Percentiles rank a stretch among this genome's conserved stretches.
Conservation (phyloP, 768 basidiomycete species). For the Russula earlei region DNA sequence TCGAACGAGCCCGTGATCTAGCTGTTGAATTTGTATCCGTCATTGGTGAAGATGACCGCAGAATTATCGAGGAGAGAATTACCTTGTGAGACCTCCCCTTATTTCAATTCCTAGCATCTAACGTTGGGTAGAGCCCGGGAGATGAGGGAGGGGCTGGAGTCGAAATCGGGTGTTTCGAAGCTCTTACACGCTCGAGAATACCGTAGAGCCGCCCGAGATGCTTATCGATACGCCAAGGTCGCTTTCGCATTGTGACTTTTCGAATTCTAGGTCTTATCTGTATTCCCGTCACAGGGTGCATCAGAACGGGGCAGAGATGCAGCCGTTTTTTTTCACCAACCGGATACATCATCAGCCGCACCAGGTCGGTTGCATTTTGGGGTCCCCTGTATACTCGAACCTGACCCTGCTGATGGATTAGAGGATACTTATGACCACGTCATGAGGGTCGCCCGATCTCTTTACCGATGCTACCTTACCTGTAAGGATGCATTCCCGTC, state of each 20-base stretch:
- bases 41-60: neutral
- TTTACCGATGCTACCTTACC: neutral
- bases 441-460: neutral
- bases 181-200: neutral
- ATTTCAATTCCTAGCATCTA: neutral
- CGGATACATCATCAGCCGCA: neutral
- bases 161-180: neutral
- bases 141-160: neutral
- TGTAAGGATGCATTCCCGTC: slow-evolving; percentile 9
- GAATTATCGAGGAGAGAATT: neutral
- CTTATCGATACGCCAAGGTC: neutral
- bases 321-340: neutral
- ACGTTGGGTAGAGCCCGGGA: neutral
- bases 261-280: neutral
- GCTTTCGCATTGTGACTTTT: neutral
- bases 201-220: neutral
- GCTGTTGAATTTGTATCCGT: neutral
- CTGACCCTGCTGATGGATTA: neutral
- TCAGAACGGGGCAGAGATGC: neutral
- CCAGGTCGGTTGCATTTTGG: neutral
- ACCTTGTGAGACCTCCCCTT: neutral
- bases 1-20: neutral
- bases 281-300: neutral
- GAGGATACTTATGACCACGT: neutral
- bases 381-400: neutral